Percentiles rank a stretch among this genome's conserved stretches.
phyloP scores from a whole-genome alignment of 768 basidiomycete species.

The Lactarius hatsudake region DNA sequence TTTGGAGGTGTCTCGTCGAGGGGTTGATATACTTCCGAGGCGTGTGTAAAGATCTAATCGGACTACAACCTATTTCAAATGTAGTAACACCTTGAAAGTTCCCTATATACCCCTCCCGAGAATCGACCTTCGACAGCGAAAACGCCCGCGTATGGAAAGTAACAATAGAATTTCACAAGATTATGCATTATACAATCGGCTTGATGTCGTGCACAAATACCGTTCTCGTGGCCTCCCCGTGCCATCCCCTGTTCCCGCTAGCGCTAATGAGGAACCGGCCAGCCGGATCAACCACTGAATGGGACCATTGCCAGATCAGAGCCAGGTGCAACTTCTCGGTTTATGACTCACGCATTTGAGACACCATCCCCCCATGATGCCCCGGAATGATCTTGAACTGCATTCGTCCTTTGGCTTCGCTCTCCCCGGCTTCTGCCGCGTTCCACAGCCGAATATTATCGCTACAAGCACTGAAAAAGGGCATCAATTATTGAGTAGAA shows the following conservation, averaged over 20 bases:
- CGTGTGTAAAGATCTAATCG: constrained; percentile 26
- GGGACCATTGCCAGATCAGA: constrained; percentile 12
- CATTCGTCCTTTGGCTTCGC: constrained; percentile 63
- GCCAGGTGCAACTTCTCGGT: constrained; percentile 25
- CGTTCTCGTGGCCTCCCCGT: constrained; percentile 85
- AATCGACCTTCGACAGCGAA: constrained; percentile 25
- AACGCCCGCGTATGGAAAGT: constrained; percentile 15
- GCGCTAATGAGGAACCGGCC: constrained; percentile 85
- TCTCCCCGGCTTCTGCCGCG: constrained; percentile 69
- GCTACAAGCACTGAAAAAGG: constrained; percentile 65
- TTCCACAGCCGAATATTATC: constrained; percentile 97
- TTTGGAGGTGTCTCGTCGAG: constrained; percentile 1
- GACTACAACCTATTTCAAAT: constrained; percentile 23
- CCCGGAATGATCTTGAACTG: constrained; percentile 96
- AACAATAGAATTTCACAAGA: constrained; percentile 15
- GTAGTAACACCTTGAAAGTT: constrained; percentile 16
- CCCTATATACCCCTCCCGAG: neutral
- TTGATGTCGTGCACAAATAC: constrained; percentile 91
- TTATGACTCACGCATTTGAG: constrained; percentile 77
- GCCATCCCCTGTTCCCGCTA: constrained; percentile 92
- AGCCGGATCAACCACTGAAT: constrained; percentile 78
- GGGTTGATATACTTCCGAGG: constrained; percentile 25
- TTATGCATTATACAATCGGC: constrained; percentile 7
- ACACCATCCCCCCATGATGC: constrained; percentile 92
- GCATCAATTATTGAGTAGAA: constrained; percentile 8